Conservation (phyloP, 2,329 filamentous ascomycete genomes). For the Colletotrichum godetiae region DNA sequence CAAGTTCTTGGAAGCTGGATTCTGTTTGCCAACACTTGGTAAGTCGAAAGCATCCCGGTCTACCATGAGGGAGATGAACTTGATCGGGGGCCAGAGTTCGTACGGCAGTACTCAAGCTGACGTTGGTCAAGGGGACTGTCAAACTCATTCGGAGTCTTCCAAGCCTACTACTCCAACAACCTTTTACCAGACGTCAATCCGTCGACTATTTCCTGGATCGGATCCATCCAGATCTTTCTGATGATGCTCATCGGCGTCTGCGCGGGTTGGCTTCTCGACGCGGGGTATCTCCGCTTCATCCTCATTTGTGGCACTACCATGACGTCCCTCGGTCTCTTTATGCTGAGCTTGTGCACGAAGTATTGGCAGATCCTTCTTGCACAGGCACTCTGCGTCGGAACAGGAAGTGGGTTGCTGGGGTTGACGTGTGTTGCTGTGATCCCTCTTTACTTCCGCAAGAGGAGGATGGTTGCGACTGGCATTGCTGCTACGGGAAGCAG, state of each 20-base stretch:
- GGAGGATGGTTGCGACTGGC: slow-evolving; percentile 45
- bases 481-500: slow-evolving; percentile 46
- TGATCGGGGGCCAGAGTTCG: too few relatives aligned
- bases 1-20: slow-evolving; percentile 60
- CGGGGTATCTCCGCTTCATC: slow-evolving; percentile 55
- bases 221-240: slow-evolving; percentile 58
- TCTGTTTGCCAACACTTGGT: slow-evolving; percentile 59
- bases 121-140: slow-evolving; percentile 48
- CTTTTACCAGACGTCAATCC: slow-evolving; percentile 19
- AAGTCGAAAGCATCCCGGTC: background rate
- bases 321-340: slow-evolving; percentile 59
- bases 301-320: slow-evolving; percentile 54
- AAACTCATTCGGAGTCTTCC: slow-evolving; percentile 64
- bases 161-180: slow-evolving; percentile 60
- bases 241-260: slow-evolving; percentile 55
- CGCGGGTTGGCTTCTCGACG: slow-evolving; percentile 59
- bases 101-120: background rate
- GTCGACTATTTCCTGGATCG: slow-evolving; percentile 55
- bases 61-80: too few relatives aligned
- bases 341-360: slow-evolving; percentile 46
- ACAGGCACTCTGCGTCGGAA: slow-evolving; percentile 57
- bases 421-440: slow-evolving; percentile 49
- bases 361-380: slow-evolving; percentile 59
- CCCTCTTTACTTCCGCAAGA: slow-evolving; percentile 45
- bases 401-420: slow-evolving; percentile 55